Conservation (phyloP, 116 monocot genomes). For the Dioscorea cayenensis region DNA sequence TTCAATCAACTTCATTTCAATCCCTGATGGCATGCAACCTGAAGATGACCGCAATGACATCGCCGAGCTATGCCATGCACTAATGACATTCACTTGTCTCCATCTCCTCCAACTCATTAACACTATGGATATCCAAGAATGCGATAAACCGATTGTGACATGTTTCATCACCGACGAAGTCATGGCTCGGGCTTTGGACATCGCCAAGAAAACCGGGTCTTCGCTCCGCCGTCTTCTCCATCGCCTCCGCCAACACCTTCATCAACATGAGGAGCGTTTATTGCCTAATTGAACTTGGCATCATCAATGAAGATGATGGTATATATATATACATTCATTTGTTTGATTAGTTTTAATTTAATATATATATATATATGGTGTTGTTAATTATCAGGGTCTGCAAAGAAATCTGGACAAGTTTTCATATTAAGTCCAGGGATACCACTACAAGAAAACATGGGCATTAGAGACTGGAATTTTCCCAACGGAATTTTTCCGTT, state of each 20-base stretch:
- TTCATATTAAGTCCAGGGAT: conserved; percentile 9
- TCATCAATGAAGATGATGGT: conserved; percentile 21
- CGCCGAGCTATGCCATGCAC: too few relatives aligned
- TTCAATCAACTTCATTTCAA: too few relatives aligned
- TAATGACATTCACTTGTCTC: too few relatives aligned
- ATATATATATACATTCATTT: not conserved
- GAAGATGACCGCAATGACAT: too few relatives aligned
- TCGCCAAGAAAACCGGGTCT: conserved; percentile 22
- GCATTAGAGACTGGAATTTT: too few relatives aligned
- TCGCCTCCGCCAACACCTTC: conserved; percentile 4
- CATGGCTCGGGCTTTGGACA: conserved; percentile 24
- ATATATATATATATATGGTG: too few relatives aligned
- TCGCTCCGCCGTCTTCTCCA: conserved; percentile 9
- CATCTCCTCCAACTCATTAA: too few relatives aligned
- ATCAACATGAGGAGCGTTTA: not conserved
- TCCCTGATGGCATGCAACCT: too few relatives aligned
- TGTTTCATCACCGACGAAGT: conserved; percentile 24
- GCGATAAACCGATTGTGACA: not conserved
- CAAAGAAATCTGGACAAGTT: conserved; percentile 4
- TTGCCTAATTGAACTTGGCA: conserved; percentile 14
- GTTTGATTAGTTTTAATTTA: not conserved
- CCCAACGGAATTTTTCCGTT: too few relatives aligned
- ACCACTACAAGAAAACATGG: too few relatives aligned
- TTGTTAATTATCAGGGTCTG: too few relatives aligned
- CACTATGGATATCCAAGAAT: too few relatives aligned